Evolutionary conservation across 306 rosid species (phyloP), one percentile per base, ranked within the genome.

Genomic region (Castanea sativa): DNA sequence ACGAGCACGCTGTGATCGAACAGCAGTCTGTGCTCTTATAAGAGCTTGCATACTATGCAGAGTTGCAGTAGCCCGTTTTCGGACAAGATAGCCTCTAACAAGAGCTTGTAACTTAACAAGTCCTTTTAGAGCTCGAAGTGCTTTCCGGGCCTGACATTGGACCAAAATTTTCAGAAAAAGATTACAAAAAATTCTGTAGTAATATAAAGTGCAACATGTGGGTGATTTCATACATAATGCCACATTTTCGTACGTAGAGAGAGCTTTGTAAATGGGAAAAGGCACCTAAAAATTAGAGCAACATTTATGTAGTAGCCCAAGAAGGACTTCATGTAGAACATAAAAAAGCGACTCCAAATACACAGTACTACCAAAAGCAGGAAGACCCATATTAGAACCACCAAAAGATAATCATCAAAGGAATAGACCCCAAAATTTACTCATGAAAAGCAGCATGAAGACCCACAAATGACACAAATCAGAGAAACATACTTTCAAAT

Each of bases 41-140:
- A 96, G 89, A 84, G 97, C 99, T 80, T 96, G 97, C 98, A 96
- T 96, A 71, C 99, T 87, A 45, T 88, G 92, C 63, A 93, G 94
- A 60, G 99, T 93, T 61, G 94, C 96, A 63, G 96, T 88, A 73
- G 98, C 91, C n/a, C 95, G 84, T 73, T 96, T 96, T 15, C 99
- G 80, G 52, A 96, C 97, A 1, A 96, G 91, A 81, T 53, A 96
- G 19, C 99, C 99, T 85, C 94, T 85, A 11, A 96, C 98, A 41
- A 96, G 91, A 20, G 98, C 99, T 59, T 96, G 99, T 69, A 96
- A 89, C 86, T 91, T 96, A 1, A 96, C 99, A 64, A 96, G 79
- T 78, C 98, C 98, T 84, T 82, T 91, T 30, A 96, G 78, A 29
- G 99, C 99, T 63, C 98, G 85, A 45, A 90, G 90, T 11, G 99